Percentiles rank a stretch among this genome's conserved stretches.
Conservation (phyloP, 805 yeast species). For the Yarrowia divulgata region DNA sequence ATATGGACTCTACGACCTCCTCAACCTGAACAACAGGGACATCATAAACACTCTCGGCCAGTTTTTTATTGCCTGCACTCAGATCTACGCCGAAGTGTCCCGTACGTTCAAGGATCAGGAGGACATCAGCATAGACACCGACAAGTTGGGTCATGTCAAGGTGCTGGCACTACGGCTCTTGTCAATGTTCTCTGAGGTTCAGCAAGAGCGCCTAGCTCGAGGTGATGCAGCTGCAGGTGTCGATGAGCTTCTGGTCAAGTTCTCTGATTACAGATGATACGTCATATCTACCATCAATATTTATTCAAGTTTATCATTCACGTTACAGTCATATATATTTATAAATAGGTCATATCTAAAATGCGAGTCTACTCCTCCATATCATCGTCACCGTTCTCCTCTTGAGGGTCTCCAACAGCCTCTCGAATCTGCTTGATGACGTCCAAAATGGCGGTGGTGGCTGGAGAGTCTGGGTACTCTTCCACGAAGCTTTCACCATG, state of each 20-base stretch:
- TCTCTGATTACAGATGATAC: constrained; percentile 12
- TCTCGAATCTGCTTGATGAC: constrained; percentile 60
- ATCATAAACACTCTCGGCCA: constrained; percentile 39
- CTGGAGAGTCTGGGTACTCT: constrained; percentile 88
- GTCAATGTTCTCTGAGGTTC: constrained; percentile 11
- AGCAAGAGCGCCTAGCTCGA: constrained; percentile 16
- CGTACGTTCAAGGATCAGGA: constrained; percentile 24
- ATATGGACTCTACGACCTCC: constrained; percentile 20
- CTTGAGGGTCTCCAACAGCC: constrained; percentile 41
- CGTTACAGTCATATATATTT: constrained; percentile 28
- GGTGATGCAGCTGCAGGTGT: constrained; percentile 19
- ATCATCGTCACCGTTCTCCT: not conserved
- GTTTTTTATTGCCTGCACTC: constrained; percentile 33
- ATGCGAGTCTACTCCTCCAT: constrained; percentile 24
- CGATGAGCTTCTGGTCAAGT: constrained; percentile 17
- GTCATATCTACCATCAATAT: not conserved
- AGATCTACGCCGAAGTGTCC: constrained; percentile 18
- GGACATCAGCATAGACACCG: constrained; percentile 12
- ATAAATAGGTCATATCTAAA: constrained; percentile 33
- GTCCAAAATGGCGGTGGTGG: constrained; percentile 80
- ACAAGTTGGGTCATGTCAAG: constrained; percentile 19
- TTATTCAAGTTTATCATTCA: constrained; percentile 11
- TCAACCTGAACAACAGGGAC: constrained; percentile 39
- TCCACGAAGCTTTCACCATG: constrained; percentile 81
- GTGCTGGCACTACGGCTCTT: not conserved